Evolutionary conservation across 73 alveolate species (phyloP).

Genomic region (Tetrahymena thermophila): DNA sequence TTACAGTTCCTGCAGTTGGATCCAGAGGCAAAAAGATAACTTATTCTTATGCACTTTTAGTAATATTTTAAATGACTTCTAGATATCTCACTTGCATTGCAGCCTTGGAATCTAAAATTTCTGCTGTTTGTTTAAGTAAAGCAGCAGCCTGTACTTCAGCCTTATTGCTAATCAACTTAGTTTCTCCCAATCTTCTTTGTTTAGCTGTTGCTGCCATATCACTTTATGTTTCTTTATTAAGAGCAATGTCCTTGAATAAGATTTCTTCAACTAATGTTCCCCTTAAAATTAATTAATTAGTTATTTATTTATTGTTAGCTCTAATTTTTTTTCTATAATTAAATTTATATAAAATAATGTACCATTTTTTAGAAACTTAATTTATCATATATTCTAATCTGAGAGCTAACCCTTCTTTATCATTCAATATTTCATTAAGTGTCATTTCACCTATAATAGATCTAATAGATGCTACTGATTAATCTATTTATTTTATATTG

Average conservation of each 20-base stretch:
- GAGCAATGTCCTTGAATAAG: background rate
- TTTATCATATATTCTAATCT: background rate
- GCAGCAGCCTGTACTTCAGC: constrained; percentile 46
- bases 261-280: background rate
- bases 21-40: background rate
- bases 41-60: background rate
- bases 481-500: background rate
- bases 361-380: background rate
- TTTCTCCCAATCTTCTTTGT: constrained; percentile 32
- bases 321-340: background rate
- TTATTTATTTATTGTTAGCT: background rate
- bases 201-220: constrained; percentile 35
- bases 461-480: background rate
- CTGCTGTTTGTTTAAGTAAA: constrained; percentile 28
- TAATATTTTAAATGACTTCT: constrained; percentile 3
- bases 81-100: constrained; percentile 44
- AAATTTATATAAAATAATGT: background rate
- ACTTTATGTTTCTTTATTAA: background rate
- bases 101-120: constrained; percentile 37
- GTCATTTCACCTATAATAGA: background rate
- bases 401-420: background rate
- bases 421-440: background rate
- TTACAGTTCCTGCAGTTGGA: background rate
- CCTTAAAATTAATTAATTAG: background rate
- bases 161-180: constrained; percentile 17